Conservation (phyloP, 208 protist genomes). For the Leishmania tarentolae region DNA sequence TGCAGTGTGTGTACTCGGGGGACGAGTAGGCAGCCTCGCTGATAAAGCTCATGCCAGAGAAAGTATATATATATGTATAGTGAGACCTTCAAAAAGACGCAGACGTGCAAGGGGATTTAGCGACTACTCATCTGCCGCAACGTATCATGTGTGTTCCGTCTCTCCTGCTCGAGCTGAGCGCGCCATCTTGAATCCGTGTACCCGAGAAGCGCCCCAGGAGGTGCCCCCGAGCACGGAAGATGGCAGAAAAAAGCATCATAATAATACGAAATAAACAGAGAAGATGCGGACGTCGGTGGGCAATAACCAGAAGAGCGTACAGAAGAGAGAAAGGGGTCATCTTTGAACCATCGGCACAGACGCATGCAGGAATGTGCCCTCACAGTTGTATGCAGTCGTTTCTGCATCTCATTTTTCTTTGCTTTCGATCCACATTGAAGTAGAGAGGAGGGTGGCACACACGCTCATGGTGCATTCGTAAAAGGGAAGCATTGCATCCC, state of each 20-base stretch:
- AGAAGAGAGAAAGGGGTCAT: not conserved
- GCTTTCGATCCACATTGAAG: not conserved
- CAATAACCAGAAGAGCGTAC: not conserved
- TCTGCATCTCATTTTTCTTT: not conserved
- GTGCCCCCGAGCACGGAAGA: not conserved
- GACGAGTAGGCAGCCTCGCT: conserved; percentile 37
- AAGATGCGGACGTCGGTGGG: not conserved
- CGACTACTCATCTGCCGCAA: not conserved
- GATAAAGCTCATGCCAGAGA: not conserved
- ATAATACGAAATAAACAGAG: no score
- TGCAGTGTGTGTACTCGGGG: conserved; percentile 87
- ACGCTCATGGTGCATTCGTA: no score
- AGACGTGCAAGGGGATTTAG: not conserved
- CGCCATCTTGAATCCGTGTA: not conserved
- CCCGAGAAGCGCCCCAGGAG: not conserved
- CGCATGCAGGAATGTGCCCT: not conserved
- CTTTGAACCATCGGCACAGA: not conserved
- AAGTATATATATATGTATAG: not conserved
- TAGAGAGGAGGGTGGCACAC: not conserved
- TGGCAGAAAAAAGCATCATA: not conserved
- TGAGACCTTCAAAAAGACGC: not conserved
- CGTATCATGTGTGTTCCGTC: not conserved
- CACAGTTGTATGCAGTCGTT: not conserved
- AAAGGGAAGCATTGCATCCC: no score
- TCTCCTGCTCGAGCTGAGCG: not conserved